phyloP scores from a whole-genome alignment of 1,284 basidiomycete genomes.

The Lignosus rhinocerotis region DNA sequence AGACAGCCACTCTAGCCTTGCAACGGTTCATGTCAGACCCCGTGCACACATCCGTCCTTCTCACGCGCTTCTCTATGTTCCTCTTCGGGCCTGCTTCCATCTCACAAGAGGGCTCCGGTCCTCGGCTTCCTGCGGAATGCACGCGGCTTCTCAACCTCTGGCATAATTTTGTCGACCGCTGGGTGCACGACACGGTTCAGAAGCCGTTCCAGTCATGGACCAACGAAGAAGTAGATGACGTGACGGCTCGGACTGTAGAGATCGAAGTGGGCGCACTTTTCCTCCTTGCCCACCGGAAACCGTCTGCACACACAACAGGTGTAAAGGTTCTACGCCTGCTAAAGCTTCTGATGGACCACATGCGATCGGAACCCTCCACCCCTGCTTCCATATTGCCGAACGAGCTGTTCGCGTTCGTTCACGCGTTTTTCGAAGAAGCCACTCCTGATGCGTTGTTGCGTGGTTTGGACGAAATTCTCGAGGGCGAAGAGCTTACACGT shows the following conservation, averaged over 20 bases:
- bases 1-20: constrained; percentile 70
- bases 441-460: constrained; percentile 42
- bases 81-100: constrained; percentile 76
- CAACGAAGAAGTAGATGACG: constrained; percentile 39
- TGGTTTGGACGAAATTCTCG: constrained; percentile 68
- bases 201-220: constrained; percentile 39
- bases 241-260: constrained; percentile 50
- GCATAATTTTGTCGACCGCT: constrained; percentile 72
- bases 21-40: constrained; percentile 73
- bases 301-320: constrained; percentile 53
- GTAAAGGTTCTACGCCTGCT: constrained; percentile 62
- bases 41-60: constrained; percentile 57
- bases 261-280: constrained; percentile 80
- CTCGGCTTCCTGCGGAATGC: constrained; percentile 66
- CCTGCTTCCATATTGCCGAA: constrained; percentile 30
- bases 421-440: constrained; percentile 40
- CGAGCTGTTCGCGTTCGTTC: constrained; percentile 52
- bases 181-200: constrained; percentile 54
- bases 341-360: constrained; percentile 33
- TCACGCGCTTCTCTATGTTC: constrained; percentile 74
- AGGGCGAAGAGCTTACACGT: constrained; percentile 55
- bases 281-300: constrained; percentile 67
- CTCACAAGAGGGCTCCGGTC: constrained; percentile 65
- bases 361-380: constrained; percentile 37
- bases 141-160: constrained; percentile 70